Conservation (phyloP, 371 early-diverging fungal genomes). For the Gilbertella persicaria region DNA sequence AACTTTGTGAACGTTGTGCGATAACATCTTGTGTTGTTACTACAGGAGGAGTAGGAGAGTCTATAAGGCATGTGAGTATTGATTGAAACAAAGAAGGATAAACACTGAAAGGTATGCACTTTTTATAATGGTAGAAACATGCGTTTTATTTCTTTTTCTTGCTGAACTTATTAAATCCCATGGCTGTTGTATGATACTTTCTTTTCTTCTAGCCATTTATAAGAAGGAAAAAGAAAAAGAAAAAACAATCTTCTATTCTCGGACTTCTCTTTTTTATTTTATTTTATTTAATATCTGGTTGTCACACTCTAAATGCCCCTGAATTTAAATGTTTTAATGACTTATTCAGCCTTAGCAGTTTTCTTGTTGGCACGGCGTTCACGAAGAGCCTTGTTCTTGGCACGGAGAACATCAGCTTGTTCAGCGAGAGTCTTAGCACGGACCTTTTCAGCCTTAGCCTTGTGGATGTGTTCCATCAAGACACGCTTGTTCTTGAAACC, state of each 20-base stretch:
- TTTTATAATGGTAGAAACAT: constrained; percentile 1
- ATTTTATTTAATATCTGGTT: too few species aligned
- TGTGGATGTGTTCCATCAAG: constrained; percentile 99
- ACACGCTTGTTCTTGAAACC: constrained; percentile 99
- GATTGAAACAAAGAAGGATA: too few species aligned
- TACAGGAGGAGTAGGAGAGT: constrained; percentile 9
- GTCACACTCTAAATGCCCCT: too few species aligned
- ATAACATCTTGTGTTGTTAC: constrained; percentile 19
- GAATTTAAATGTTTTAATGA: too few species aligned
- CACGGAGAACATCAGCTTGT: constrained; percentile 98
- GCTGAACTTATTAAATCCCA: constrained; percentile 16
- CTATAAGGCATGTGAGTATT: not conserved
- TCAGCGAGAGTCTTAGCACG: constrained; percentile 94
- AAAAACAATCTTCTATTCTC: too few species aligned
- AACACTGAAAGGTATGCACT: not conserved
- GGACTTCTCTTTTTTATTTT: too few species aligned
- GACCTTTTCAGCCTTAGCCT: constrained; percentile 99
- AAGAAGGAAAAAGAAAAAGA: constrained; percentile 2
- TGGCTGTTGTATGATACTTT: constrained; percentile 9
- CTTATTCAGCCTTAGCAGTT: constrained; percentile 61
- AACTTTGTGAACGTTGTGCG: constrained; percentile 34
- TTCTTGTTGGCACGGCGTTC: constrained; percentile 93
- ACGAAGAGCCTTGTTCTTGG: constrained; percentile 94
- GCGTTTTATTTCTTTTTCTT: not conserved
- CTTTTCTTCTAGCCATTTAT: constrained; percentile 21